phyloP scores from a whole-genome alignment of 2,329 filamentous ascomycete species.

The Lecanicillium sp. region DNA sequence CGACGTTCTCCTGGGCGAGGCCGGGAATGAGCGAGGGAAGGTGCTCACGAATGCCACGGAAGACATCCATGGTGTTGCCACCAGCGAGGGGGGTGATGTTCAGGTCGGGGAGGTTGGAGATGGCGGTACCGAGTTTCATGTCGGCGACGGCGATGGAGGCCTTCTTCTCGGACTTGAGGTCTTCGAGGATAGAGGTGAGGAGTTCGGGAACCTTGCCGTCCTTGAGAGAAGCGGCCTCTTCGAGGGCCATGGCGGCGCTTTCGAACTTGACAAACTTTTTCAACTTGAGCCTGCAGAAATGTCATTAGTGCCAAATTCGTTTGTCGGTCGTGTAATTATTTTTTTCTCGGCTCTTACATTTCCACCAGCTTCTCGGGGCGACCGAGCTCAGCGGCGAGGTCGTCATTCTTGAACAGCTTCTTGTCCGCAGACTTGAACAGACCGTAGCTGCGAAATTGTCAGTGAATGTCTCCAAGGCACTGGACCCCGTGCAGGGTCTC shows the following conservation, averaged over 20 bases:
- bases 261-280: conserved; percentile 98
- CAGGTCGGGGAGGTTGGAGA: conserved; percentile 84
- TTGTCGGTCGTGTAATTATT: not conserved
- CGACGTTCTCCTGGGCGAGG: conserved; percentile 75
- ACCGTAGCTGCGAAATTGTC: conserved; percentile 65
- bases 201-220: conserved; percentile 94
- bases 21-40: conserved; percentile 86
- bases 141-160: conserved; percentile 90
- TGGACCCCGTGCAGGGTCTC: conserved; percentile 4
- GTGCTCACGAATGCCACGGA: conserved; percentile 89
- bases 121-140: conserved; percentile 83
- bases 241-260: conserved; percentile 80
- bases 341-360: conserved; percentile 56
- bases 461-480: conserved; percentile 19
- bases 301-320: conserved; percentile 12
- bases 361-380: conserved; percentile 80
- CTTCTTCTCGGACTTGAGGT: conserved; percentile 97
- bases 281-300: conserved; percentile 66
- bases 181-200: conserved; percentile 73
- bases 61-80: conserved; percentile 63
- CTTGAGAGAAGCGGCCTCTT: conserved; percentile 81
- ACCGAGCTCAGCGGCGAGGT: conserved; percentile 66
- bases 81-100: conserved; percentile 75
- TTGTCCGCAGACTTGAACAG: conserved; percentile 98
- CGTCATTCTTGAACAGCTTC: conserved; percentile 88